Percentiles rank a stretch among this genome's conserved stretches.
Conservation (phyloP, 768 basidiomycete genomes). For the Suillus hirtellus region DNA sequence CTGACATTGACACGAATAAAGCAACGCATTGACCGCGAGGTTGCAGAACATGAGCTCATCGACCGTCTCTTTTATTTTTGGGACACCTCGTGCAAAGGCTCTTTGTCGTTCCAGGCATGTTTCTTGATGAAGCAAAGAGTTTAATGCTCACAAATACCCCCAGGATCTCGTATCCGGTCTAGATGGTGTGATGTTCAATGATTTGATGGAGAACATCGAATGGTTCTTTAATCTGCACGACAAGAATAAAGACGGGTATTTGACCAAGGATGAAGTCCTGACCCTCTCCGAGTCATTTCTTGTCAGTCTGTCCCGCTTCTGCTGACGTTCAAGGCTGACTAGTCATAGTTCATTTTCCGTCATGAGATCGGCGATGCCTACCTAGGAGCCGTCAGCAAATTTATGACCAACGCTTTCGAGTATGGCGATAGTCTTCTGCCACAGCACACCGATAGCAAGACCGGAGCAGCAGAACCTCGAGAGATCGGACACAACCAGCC, state of each 20-base stretch:
- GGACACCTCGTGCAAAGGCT: slow-evolving; percentile 81
- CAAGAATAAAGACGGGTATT: slow-evolving; percentile 92
- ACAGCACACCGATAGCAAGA: slow-evolving; percentile 31
- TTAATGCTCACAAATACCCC: slow-evolving; percentile 5
- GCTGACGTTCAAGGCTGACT: slow-evolving; percentile 13
- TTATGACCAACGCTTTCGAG: slow-evolving; percentile 98
- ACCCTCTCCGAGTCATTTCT: slow-evolving; percentile 93
- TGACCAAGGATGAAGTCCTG: slow-evolving; percentile 96
- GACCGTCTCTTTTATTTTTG: slow-evolving; percentile 94
- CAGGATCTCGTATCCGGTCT: slow-evolving; percentile 90
- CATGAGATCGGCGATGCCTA: slow-evolving; percentile 96
- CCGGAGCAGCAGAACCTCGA: slow-evolving; percentile 43
- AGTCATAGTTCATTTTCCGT: slow-evolving; percentile 91
- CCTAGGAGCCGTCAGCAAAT: slow-evolving; percentile 92
- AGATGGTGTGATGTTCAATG: slow-evolving; percentile 92
- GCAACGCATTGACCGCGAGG: slow-evolving; percentile 84
- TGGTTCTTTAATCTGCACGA: slow-evolving; percentile 98
- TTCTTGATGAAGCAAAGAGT: background rate
- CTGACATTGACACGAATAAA: slow-evolving; percentile 29
- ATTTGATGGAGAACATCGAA: slow-evolving; percentile 97
- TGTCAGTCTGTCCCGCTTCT: slow-evolving; percentile 43
- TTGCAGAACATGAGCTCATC: slow-evolving; percentile 96
- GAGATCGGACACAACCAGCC: slow-evolving; percentile 76
- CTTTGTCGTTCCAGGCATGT: slow-evolving; percentile 84
- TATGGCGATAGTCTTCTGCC: slow-evolving; percentile 93